Evolutionary conservation across 768 basidiomycete genomes (phyloP).

Genomic region (Tricholoma hemisulphureum): DNA sequence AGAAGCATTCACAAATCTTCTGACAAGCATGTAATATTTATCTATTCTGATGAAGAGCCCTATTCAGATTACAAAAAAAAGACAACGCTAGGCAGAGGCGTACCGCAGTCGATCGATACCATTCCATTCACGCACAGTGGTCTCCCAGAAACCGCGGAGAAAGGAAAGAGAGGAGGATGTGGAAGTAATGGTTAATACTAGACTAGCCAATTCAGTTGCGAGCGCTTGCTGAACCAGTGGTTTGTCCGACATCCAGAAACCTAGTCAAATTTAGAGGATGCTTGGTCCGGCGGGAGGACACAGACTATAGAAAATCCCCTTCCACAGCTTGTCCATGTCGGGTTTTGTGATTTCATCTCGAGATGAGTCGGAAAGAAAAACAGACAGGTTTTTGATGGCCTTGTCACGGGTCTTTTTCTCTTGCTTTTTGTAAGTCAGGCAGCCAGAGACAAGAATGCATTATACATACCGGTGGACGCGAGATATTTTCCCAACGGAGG

Average conservation of each 20-base stretch:
- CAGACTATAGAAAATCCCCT: slow-evolving; percentile 95
- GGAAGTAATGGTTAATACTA: slow-evolving; percentile 67
- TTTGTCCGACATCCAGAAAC: slow-evolving; percentile 99
- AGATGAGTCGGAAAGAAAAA: slow-evolving; percentile 72
- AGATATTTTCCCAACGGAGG: slow-evolving; percentile 88
- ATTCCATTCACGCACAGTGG: slow-evolving; percentile 88
- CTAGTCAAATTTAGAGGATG: slow-evolving; percentile 37
- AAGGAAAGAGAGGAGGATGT: slow-evolving; percentile 66
- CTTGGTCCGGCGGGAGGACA: neutral
- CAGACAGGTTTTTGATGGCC: slow-evolving; percentile 75
- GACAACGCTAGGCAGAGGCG: slow-evolving; percentile 18
- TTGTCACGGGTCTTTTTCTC: slow-evolving; percentile 93
- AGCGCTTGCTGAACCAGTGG: slow-evolving; percentile 93
- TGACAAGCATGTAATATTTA: slow-evolving; percentile 95
- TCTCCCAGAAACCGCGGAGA: slow-evolving; percentile 87
- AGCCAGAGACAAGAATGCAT: slow-evolving; percentile 4
- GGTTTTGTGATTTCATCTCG: slow-evolving; percentile 58
- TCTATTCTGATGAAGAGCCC: slow-evolving; percentile 65
- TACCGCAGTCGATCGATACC: slow-evolving; percentile 90
- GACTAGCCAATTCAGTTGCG: slow-evolving; percentile 79
- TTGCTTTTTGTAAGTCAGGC: slow-evolving; percentile 32
- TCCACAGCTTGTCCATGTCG: slow-evolving; percentile 95
- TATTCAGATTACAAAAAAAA: slow-evolving; percentile 6
- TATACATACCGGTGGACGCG: slow-evolving; percentile 76
- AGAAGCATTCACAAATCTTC: slow-evolving; percentile 82